Base-by-base conservation (phyloP, 148 eudicot genomes). In the Pharnaceum exiguum region DNA sequence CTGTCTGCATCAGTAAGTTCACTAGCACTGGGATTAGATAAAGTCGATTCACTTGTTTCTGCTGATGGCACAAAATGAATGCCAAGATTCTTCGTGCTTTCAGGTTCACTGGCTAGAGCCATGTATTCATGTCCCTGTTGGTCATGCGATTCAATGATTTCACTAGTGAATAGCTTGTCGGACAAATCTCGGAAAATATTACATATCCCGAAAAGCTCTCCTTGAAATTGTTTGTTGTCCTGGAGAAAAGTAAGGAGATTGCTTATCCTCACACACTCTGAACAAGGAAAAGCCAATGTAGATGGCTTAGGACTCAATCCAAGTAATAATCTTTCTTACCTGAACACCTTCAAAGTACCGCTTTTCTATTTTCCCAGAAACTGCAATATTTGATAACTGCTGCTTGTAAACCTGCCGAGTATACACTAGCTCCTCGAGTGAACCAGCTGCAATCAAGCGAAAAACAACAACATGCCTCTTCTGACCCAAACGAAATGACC, bases 261-360 rank as follows among this genome's bases (percentile, higher is more conserved):
- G 23, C 43, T 6, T 6, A 49, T 27, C 16, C 60, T 36, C 25
- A 62, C 35, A 44, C 17, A 4, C 29, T 18, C 15, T 10, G 12
- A 1, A 5, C 40, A 32, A 2, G 31, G n/a, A 43, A 31, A 19
- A 39, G 9, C 43, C 7, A 33, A 30, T 7, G 3, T 3, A 3
- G 18, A 30, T 21, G 5, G 16, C 56, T n/a, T 45, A 33, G 19
- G 54, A 30, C 22, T 5, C 38, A 4, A 30, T 22, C 13, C 10
- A 30, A 22, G 23, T 26, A 16, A 28, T 5, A 37, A 45, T 50
- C 42, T 45, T n/a, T 37, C 31, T 32, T 75, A 91, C 97, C 97
- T 91, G 97, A 51, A 91, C 96, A 24, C 96, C 97, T 83, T 91
- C 94, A 68, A 91, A 91, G 68, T 91, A 91, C 11, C 97, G 74